Evolutionary conservation across 164 flowering plant species (phyloP), one percentile per base, ranked within the genome.

Genomic region (Vitis labrusca): DNA sequence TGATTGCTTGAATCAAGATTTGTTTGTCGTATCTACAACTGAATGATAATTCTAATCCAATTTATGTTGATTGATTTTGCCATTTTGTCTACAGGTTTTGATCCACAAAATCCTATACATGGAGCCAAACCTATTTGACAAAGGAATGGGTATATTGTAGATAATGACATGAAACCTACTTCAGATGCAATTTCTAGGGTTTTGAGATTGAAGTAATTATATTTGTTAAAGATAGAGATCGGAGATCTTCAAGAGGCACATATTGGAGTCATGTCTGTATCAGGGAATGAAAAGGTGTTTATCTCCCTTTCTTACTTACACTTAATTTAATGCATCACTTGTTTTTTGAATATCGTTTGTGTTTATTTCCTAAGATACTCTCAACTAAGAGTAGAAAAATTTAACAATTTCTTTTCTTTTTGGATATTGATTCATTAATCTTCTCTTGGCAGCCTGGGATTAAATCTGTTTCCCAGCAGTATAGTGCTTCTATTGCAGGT

Each of bases 361-460:
- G 27, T 23, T 23, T 23, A 23, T 23, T 64, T 77, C 29, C 47
- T 13, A 53, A 57, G 8, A 6, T 23, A 44, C 29, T 68, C 56
- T 49, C 53, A 50, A 55, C 27, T 68, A 55, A 60, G 52, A 58
- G 56, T 76, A 32, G 62, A 60, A 66, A 56, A 55, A 17, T 16
- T 15, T 50, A 12, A 1, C 2, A n/a, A 19, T 64, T 73, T 63
- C 7, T 52, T 60, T n/a, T 70, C n/a, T 67, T 64, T 50, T 50
- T 53, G 29, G 23, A 30, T 76, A 70, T 73, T 76, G 51, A 71
- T 72, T 56, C 51, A 56, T 73, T 64, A 8, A 37, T 74, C 56
- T 75, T 79, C 50, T 75, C 13, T 82, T 78, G 72, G 74, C 82
- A 84, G 89, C 73, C 70, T 71, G 78, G 76, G 83, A 65, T 71